phyloP scores from a whole-genome alignment of 73 alveolate genomes.

The Paramecium caudatum region DNA sequence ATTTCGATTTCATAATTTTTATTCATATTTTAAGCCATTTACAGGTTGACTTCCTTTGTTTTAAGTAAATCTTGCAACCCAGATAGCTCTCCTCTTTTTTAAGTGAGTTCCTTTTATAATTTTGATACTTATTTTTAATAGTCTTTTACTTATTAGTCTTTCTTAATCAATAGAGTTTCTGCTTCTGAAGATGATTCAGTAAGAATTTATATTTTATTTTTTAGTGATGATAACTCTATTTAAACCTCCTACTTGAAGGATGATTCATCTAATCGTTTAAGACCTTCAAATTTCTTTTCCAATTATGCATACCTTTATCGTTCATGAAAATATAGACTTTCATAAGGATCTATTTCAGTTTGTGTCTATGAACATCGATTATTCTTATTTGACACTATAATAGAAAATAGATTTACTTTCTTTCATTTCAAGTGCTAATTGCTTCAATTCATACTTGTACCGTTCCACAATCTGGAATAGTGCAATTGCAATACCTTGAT shows the following conservation, averaged over 20 bases:
- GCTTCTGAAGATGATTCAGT: conserved; percentile 55
- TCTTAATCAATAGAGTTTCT: conserved; percentile 29
- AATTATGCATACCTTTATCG: background rate
- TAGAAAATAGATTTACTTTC: background rate
- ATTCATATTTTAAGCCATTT: conserved; percentile 41
- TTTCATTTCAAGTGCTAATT: conserved; percentile 44
- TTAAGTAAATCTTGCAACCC: background rate
- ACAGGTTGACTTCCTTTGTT: conserved; percentile 6
- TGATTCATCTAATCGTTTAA: conserved; percentile 31
- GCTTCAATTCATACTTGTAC: conserved; percentile 49
- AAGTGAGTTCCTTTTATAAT: conserved; percentile 20
- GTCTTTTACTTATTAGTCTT: conserved; percentile 33
- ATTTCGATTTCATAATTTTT: conserved; percentile 27
- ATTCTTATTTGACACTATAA: background rate
- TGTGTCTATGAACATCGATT: background rate
- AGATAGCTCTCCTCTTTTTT: conserved; percentile 30
- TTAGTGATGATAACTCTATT: conserved; percentile 37
- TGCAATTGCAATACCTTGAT: background rate
- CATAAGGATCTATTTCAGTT: conserved; percentile 15
- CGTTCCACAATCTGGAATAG: conserved; percentile 28
- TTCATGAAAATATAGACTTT: conserved; percentile 17
- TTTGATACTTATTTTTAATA: background rate
- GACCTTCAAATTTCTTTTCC: conserved; percentile 48
- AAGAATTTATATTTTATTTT: conserved; percentile 52
- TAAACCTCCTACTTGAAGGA: conserved; percentile 24